These are phyloP conservation scores for Primulina tabacum DNA, from an alignment of 257 asterid genomes.

Conservation along the genomic window DNA sequence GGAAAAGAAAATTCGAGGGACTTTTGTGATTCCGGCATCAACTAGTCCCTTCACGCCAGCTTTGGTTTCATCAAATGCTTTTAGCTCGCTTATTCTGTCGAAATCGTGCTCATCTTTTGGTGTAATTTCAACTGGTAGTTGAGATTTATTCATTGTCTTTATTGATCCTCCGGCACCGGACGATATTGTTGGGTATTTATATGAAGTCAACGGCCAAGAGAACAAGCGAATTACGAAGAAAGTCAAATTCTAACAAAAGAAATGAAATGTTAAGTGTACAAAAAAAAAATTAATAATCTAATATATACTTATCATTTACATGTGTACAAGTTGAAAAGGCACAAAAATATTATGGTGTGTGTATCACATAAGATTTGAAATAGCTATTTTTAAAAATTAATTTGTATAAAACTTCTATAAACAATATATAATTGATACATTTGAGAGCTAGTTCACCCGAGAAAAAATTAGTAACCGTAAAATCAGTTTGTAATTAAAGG, in stretches of 20 bases:
- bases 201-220: not conserved
- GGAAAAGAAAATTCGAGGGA: constrained; percentile 41
- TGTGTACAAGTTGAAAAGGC: too few species aligned
- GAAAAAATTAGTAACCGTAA: too few species aligned
- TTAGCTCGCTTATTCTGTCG: constrained; percentile 32
- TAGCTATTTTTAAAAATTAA: too few species aligned
- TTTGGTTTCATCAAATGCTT: constrained; percentile 45
- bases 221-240: not conserved
- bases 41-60: constrained; percentile 56
- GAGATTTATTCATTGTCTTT: not conserved
- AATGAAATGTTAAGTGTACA: too few species aligned
- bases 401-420: too few species aligned
- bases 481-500: too few species aligned
- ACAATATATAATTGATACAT: too few species aligned
- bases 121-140: not conserved
- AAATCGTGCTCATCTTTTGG: not conserved
- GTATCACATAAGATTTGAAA: too few species aligned
- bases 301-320: too few species aligned
- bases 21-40: constrained; percentile 34
- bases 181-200: not conserved
- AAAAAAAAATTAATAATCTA: too few species aligned
- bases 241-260: not conserved
- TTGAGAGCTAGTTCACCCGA: too few species aligned
- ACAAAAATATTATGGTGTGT: too few species aligned
- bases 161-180: not conserved